Evolutionary conservation across 2,329 filamentous ascomycete species (phyloP).

Genomic region (Byssochlamys sp.): DNA sequence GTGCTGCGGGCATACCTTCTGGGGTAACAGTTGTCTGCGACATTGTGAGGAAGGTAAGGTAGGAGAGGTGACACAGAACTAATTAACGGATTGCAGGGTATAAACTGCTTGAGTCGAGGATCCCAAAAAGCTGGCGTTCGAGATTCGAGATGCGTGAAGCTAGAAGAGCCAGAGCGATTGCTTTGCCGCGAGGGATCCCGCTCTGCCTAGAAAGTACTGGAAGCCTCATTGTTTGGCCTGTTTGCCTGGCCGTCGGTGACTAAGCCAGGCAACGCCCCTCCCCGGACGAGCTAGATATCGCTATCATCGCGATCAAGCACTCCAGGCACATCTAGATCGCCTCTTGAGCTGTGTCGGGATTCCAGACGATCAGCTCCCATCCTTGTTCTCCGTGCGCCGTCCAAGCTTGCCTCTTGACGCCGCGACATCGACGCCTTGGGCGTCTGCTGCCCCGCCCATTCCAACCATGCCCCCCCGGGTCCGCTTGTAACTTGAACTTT

Average conservation of each 20-base stretch:
- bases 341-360: background rate
- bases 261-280: background rate
- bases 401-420: background rate
- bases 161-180: background rate
- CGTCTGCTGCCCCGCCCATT: background rate
- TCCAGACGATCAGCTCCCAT: background rate
- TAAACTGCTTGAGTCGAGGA: background rate
- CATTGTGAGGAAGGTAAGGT: background rate
- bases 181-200: background rate
- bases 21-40: background rate
- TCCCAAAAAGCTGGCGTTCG: background rate
- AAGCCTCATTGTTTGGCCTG: slow-evolving; percentile 28
- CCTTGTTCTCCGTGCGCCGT: background rate
- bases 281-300: background rate
- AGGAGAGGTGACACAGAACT: background rate
- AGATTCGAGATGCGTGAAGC: background rate
- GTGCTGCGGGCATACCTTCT: background rate
- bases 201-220: slow-evolving; percentile 33
- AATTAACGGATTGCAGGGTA: background rate
- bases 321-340: background rate
- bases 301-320: background rate
- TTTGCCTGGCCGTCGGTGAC: slow-evolving; percentile 18
- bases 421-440: background rate
- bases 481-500: background rate
- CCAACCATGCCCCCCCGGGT: background rate